Conservation (phyloP, 1,284 basidiomycete species). For the Coriolopsis trogii region DNA sequence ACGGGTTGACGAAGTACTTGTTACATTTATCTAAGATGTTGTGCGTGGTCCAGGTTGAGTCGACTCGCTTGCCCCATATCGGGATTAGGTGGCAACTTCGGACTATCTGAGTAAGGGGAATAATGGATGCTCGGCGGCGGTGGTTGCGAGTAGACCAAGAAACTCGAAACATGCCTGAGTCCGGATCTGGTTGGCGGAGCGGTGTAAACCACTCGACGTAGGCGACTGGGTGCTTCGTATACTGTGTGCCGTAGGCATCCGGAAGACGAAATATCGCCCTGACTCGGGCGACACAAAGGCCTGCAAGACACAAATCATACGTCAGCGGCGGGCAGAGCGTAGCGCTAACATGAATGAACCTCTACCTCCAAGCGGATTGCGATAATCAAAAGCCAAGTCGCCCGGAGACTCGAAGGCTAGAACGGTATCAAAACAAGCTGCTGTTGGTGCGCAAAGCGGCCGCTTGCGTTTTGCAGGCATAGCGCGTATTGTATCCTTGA, state of each 20-base stretch:
- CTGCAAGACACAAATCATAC: constrained; percentile 1
- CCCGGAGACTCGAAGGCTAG: background rate
- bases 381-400: no score
- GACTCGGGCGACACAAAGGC: constrained; percentile 20
- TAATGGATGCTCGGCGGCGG: constrained; percentile 17
- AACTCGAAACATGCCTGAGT: constrained; percentile 19
- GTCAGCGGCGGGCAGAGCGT: background rate
- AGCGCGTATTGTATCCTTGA: constrained; percentile 11
- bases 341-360: no score
- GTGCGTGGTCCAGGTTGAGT: constrained; percentile 13
- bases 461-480: constrained; percentile 1
- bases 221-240: constrained; percentile 16
- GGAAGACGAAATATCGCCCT: constrained; percentile 16
- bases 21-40: constrained; percentile 16
- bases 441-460: background rate
- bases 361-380: no score
- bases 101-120: constrained; percentile 20
- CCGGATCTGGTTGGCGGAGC: constrained; percentile 7
- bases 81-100: constrained; percentile 23
- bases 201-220: constrained; percentile 33
- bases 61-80: constrained; percentile 11
- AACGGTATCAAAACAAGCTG: constrained; percentile 10
- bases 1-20: constrained; percentile 24
- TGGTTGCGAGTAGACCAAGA: constrained; percentile 16
- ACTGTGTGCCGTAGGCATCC: background rate